Base-by-base conservation (phyloP, 2,329 filamentous ascomycete species). In the Xylariaceae sp. region DNA sequence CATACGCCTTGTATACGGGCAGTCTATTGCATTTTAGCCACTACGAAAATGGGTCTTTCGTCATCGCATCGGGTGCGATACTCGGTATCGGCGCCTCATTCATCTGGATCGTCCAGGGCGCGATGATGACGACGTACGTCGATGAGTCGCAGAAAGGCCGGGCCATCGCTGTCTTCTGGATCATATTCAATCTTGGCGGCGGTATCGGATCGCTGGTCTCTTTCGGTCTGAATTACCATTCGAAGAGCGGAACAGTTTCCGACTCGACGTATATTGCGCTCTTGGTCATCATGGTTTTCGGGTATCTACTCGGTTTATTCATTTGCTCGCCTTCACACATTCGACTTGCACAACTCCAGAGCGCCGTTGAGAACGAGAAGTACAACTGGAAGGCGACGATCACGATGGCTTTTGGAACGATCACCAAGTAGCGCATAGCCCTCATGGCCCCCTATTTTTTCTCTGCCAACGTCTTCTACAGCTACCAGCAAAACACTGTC, bases 141-240 rank as follows among this genome's bases (percentile, higher is more conserved):
- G 61, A 59, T n/a, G 61, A 63, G 49, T 63, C 59, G 13, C 61
- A 63, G 52, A 63, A 63, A 42, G 61, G 61, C 23, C 49, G 61
- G 37, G 61, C 61, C 4, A 63, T 63, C 48, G 61, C 61, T 15
- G 45, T 63, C 8, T 63, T 63, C 35, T 63, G 59, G 61, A 57
- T 61, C n/a, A 59, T 61, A 42, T 63, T 63, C 51, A 63, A 63
- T 47, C 59, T 63, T 6, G 61, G 59, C 7, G 61, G 61, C 23
- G 61, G 61, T 6, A 61, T 63, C 23, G 61, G 61, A 17, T 63
- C 61, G 4, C 34, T 63, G 5, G 61, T 57, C 17, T 61, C 61
- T 9, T 63, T 63, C 51, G 61, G 61, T 15, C 53, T 63, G 11
- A 63, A 63, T 51, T 63, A 63, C 23, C 15, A 59, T 42, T 61